These are phyloP conservation scores for Betula pendula DNA, from an alignment of 306 rosid species.

Conservation along the genomic window DNA sequence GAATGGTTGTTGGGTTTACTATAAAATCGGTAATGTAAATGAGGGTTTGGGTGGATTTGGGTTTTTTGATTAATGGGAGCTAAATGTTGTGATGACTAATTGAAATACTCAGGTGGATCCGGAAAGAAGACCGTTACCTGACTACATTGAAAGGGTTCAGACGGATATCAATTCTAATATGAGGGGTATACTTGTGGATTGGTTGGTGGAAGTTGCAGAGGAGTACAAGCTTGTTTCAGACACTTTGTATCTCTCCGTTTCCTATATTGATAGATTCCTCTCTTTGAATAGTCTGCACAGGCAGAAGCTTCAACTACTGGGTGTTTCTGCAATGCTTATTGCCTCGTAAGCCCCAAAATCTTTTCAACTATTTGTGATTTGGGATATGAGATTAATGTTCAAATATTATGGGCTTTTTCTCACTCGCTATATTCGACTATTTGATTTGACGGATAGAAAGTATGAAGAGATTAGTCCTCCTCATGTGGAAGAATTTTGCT, in stretches of 20 bases:
- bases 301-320: constrained; percentile 67
- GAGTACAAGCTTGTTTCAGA: constrained; percentile 80
- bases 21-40: neutral
- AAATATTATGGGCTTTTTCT: neutral
- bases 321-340: constrained; percentile 75
- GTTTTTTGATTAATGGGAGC: neutral
- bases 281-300: constrained; percentile 47
- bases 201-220: constrained; percentile 94
- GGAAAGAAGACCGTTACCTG: constrained; percentile 57
- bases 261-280: constrained; percentile 66
- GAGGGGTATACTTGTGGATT: constrained; percentile 84
- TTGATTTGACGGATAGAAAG: constrained; percentile 43
- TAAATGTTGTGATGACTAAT: constrained; percentile 1
- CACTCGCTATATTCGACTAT: neutral
- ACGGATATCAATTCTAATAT: constrained; percentile 62
- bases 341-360: constrained; percentile 66
- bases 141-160: constrained; percentile 70
- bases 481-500: constrained; percentile 73
- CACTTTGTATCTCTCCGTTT: constrained; percentile 58
- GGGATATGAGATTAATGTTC: neutral
- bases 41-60: neutral
- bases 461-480: constrained; percentile 92
- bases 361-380: neutral
- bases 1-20: neutral
- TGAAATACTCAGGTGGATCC: constrained; percentile 55